Conservation (phyloP, 495 filamentous ascomycete species). For the Trichocladium antarcticum region DNA sequence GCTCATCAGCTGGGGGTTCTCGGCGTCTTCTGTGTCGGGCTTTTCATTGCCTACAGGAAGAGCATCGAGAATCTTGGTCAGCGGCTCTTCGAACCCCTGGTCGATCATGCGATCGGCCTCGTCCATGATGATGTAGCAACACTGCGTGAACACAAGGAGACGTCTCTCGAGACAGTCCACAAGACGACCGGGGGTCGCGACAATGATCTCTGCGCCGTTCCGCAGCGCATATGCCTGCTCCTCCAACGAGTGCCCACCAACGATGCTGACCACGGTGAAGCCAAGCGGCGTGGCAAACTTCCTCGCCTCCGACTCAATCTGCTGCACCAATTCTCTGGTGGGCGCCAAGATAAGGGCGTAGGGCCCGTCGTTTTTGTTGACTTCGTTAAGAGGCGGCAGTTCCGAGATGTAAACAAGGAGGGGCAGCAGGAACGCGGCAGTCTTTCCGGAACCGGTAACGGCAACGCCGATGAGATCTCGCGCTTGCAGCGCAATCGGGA, state of each 20-base stretch:
- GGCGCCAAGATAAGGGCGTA: constrained; percentile 95
- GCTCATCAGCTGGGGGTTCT: constrained; percentile 75
- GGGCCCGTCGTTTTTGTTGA: constrained; percentile 89
- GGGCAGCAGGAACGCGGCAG: constrained; percentile 87
- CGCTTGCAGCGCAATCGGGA: constrained; percentile 87
- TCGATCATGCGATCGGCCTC: constrained; percentile 99
- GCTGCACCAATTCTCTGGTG: constrained; percentile 96
- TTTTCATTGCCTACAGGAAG: constrained; percentile 92
- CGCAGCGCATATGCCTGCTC: constrained; percentile 88
- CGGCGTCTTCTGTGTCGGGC: constrained; percentile 88
- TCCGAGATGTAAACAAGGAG: constrained; percentile 95
- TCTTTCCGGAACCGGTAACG: constrained; percentile 98
- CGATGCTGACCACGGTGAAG: constrained; percentile 93
- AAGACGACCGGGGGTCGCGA: constrained; percentile 92
- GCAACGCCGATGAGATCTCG: constrained; percentile 96
- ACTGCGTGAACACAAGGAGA: constrained; percentile 82
- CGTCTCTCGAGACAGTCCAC: constrained; percentile 95
- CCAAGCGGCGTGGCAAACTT: constrained; percentile 89
- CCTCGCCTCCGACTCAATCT: constrained; percentile 89
- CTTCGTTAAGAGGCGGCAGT: constrained; percentile 71
- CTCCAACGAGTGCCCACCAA: constrained; percentile 91
- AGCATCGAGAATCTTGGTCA: constrained; percentile 98
- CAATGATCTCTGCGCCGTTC: constrained; percentile 97
- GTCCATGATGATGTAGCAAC: constrained; percentile 95
- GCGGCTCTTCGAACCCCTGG: constrained; percentile 91